These are phyloP conservation scores for Solanum rostratum DNA, from an alignment of 257 asterid species.

Conservation along the genomic window DNA sequence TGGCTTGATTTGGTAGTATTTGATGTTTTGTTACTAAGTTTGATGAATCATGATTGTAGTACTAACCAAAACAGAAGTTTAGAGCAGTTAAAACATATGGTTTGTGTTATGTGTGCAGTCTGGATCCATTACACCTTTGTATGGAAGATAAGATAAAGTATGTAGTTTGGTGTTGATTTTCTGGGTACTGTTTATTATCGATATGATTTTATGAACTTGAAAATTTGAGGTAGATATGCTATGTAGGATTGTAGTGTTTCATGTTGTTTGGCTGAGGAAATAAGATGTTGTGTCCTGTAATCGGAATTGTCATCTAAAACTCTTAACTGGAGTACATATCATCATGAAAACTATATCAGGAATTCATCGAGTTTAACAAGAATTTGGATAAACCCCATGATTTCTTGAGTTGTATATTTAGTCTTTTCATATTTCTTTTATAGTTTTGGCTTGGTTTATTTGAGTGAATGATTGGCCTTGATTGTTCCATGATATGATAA, in stretches of 20 bases:
- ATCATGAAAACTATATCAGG: not conserved
- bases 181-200: not conserved
- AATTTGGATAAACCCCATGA: not conserved
- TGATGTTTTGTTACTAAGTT: not conserved
- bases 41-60: not conserved
- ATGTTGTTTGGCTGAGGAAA: not conserved
- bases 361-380: not conserved
- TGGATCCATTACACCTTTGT: not conserved
- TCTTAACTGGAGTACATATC: not conserved
- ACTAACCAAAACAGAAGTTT: not conserved
- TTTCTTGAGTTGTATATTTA: not conserved
- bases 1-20: not conserved
- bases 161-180: not conserved
- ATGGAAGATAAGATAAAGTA: not conserved
- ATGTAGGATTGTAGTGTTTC: not conserved
- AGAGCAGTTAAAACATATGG: not conserved
- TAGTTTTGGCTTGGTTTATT: not conserved
- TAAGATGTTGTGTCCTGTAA: not conserved
- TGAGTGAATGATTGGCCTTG: not conserved
- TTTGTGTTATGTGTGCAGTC: not conserved
- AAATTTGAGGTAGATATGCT: not conserved
- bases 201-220: not conserved
- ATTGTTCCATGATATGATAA: not conserved
- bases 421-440: not conserved
- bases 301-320: not conserved